Conservation (phyloP, 2,329 filamentous ascomycete species). For the Phyllosticta paracitricarpa region DNA sequence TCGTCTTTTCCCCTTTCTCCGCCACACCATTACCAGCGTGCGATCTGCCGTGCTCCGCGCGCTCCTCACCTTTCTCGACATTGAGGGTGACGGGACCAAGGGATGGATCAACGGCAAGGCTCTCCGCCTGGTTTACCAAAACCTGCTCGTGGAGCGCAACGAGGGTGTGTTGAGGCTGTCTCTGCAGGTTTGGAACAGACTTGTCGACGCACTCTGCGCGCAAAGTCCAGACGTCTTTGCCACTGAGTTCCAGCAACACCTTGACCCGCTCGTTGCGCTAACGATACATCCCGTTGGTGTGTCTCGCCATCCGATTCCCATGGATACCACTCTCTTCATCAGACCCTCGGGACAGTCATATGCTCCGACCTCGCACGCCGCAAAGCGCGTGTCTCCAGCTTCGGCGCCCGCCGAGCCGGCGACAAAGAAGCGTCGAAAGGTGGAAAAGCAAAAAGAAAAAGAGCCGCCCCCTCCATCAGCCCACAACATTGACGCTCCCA, state of each 20-base stretch:
- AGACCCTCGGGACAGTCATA: slow-evolving; percentile 87
- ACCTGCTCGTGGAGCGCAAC: slow-evolving; percentile 86
- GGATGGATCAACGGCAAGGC: slow-evolving; percentile 90
- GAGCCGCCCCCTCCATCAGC: slow-evolving; percentile 42
- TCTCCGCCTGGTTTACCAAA: slow-evolving; percentile 84
- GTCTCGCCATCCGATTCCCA: slow-evolving; percentile 78
- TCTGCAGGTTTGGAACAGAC: slow-evolving; percentile 73
- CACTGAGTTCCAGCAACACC: slow-evolving; percentile 62
- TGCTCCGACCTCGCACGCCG: slow-evolving; percentile 36
- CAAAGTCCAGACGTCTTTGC: slow-evolving; percentile 56
- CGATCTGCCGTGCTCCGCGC: slow-evolving; percentile 88
- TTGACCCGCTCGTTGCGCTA: slow-evolving; percentile 73
- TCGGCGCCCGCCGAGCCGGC: slow-evolving; percentile 47
- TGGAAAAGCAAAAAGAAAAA: slow-evolving; percentile 59
- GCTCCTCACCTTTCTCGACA: slow-evolving; percentile 80
- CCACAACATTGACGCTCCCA: slow-evolving; percentile 94
- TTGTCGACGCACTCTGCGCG: slow-evolving; percentile 57
- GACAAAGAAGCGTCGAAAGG: slow-evolving; percentile 73
- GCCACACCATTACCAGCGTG: slow-evolving; percentile 94
- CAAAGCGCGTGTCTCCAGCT: slow-evolving; percentile 1
- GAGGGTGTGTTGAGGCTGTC: slow-evolving; percentile 73
- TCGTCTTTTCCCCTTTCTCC: slow-evolving; percentile 86
- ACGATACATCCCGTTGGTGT: slow-evolving; percentile 88
- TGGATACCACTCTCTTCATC: slow-evolving; percentile 83
- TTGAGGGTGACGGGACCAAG: slow-evolving; percentile 68